A percentile compares a stretch with the other conserved stretches of the same genome.
Conservation (phyloP, 805 yeast species). For the Helenozyma baotianmanensis region DNA sequence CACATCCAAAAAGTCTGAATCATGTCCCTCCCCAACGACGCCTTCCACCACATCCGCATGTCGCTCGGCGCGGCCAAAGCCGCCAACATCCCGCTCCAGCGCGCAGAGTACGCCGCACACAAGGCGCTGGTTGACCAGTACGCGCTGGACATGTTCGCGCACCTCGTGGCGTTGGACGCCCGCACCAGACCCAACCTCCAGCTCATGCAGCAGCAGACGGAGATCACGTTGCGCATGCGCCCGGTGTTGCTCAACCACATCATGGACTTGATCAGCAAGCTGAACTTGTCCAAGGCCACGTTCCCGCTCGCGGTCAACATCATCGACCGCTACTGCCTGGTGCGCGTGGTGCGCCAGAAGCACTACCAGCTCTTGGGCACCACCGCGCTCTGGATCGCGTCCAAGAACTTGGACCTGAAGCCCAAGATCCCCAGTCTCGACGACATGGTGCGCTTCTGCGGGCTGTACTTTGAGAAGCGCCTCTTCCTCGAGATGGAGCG, state of each 20-base stretch:
- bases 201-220: conserved; percentile 43
- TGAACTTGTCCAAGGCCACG: conserved; percentile 35
- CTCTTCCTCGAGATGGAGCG: conserved; percentile 66
- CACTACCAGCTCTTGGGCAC: conserved; percentile 43
- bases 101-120: conserved; percentile 48
- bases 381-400: conserved; percentile 41
- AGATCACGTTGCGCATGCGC: conserved; percentile 40
- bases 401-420: conserved; percentile 49
- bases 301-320: conserved; percentile 43
- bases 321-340: conserved; percentile 42
- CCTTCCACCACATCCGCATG: conserved; percentile 22
- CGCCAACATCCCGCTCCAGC: conserved; percentile 31
- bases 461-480: conserved; percentile 51
- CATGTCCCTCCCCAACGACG: conserved; percentile 13
- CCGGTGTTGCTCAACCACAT: conserved; percentile 40
- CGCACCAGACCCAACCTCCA: conserved; percentile 19
- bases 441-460: conserved; percentile 51
- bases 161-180: conserved; percentile 22
- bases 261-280: conserved; percentile 41
- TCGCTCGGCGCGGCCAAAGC: conserved; percentile 33
- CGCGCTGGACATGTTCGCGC: conserved; percentile 39
- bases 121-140: conserved; percentile 41
- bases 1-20: conserved; percentile 2
- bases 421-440: conserved; percentile 53
- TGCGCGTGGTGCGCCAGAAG: conserved; percentile 41